Conservation (phyloP, 768 basidiomycete genomes). For the Crucibulum laeve region DNA sequence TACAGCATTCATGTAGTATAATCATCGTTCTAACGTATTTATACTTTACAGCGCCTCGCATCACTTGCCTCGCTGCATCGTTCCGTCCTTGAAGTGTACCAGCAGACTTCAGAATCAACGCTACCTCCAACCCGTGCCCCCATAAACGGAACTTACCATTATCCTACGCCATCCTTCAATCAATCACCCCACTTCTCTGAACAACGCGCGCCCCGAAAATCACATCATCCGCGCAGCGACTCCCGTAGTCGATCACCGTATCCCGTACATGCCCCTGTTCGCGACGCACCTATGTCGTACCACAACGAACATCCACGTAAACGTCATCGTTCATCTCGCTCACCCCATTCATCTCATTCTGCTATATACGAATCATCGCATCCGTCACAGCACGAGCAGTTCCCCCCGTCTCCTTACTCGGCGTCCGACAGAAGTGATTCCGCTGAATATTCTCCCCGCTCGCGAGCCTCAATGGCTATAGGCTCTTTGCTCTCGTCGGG, state of each 20-base stretch:
- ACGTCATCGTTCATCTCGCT: slow-evolving; percentile 60
- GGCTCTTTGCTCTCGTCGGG: slow-evolving; percentile 61
- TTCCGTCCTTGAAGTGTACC: slow-evolving; percentile 63
- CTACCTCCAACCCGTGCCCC: slow-evolving; percentile 12
- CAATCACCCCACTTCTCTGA: slow-evolving; percentile 30
- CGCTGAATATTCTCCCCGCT: slow-evolving; percentile 66
- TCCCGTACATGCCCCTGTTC: slow-evolving; percentile 20
- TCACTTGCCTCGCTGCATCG: slow-evolving; percentile 67
- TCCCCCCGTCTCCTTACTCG: slow-evolving; percentile 73
- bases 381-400: slow-evolving; percentile 35
- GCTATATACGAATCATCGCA: slow-evolving; percentile 36
- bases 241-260: slow-evolving; percentile 40
- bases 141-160: slow-evolving; percentile 28
- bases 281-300: slow-evolving; percentile 28
- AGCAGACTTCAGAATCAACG: slow-evolving; percentile 22
- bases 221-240: slow-evolving; percentile 26
- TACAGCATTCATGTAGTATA: slow-evolving; percentile 5
- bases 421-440: slow-evolving; percentile 64
- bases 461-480: slow-evolving; percentile 76
- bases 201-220: slow-evolving; percentile 25
- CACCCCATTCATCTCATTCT: slow-evolving; percentile 42
- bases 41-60: slow-evolving; percentile 54
- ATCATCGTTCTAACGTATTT: slow-evolving; percentile 6
- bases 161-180: slow-evolving; percentile 33
- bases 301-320: slow-evolving; percentile 49